A percentile compares a stretch with the other conserved stretches of the same genome.
Conservation (phyloP, 495 filamentous ascomycete genomes). For the Penicillium goetzii region DNA sequence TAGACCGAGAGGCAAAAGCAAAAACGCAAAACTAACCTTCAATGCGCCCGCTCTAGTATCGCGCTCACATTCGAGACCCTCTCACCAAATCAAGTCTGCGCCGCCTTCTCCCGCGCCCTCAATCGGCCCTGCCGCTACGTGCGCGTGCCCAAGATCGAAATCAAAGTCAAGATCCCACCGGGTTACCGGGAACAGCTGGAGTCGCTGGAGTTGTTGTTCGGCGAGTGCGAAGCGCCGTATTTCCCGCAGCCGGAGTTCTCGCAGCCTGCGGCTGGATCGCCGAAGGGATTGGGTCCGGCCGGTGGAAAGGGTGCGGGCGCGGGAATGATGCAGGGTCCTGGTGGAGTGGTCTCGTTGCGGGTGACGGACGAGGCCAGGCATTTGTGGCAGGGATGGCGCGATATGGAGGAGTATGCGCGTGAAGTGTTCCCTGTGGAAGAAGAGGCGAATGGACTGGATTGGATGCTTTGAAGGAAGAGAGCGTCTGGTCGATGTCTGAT, state of each 20-base stretch:
- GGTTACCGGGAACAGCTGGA: conserved; percentile 91
- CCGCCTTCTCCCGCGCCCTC: conserved; percentile 76
- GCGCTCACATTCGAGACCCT: conserved; percentile 91
- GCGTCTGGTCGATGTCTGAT: neutral
- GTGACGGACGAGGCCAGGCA: conserved; percentile 73
- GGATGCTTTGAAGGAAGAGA: conserved; percentile 66
- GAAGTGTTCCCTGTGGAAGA: conserved; percentile 96
- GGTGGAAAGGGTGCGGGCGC: conserved; percentile 65
- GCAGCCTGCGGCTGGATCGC: conserved; percentile 49
- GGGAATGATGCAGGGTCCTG: conserved; percentile 59
- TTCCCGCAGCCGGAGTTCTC: conserved; percentile 59
- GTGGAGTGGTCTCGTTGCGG: conserved; percentile 54
- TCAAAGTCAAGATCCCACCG: conserved; percentile 81
- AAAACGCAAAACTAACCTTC: neutral
- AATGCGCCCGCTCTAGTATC: conserved; percentile 57
- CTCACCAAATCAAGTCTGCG: conserved; percentile 79
- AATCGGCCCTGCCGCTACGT: conserved; percentile 76
- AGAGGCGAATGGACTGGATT: conserved; percentile 86
- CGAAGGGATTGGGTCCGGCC: conserved; percentile 58
- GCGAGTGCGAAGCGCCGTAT: conserved; percentile 64
- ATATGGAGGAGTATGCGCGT: conserved; percentile 92
- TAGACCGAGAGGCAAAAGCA: too few relatives aligned
- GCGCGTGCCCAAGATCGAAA: conserved; percentile 70
- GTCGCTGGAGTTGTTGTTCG: conserved; percentile 66
- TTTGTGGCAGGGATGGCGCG: conserved; percentile 88